Conservation (phyloP, 768 basidiomycete species). For the Macrolepiota dolichaula region DNA sequence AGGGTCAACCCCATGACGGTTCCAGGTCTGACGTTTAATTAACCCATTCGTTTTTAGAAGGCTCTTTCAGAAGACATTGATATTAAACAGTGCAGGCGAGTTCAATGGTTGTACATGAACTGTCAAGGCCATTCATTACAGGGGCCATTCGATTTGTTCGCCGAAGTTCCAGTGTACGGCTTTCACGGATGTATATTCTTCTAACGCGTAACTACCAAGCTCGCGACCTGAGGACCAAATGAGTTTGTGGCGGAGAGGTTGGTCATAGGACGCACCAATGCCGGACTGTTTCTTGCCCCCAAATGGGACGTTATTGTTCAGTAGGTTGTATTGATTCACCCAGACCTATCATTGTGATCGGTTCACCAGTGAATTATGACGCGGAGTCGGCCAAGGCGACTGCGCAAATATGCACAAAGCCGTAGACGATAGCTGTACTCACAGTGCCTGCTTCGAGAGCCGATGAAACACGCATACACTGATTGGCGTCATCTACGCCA, state of each 20-base stretch:
- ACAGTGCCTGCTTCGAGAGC: conserved; percentile 89
- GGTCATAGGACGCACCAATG: conserved; percentile 49
- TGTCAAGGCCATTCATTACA: conserved; percentile 33
- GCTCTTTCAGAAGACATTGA: neutral
- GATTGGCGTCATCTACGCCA: conserved; percentile 66
- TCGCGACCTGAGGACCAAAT: conserved; percentile 65
- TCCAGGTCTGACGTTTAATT: conserved; percentile 4
- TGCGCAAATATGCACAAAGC: conserved; percentile 6
- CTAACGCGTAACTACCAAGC: conserved; percentile 80
- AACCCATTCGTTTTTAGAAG: neutral
- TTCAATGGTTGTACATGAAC: neutral
- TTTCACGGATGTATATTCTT: conserved; percentile 81
- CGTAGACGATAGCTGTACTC: conserved; percentile 22
- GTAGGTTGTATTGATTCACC: conserved; percentile 86
- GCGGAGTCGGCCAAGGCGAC: neutral
- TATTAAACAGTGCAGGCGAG: neutral
- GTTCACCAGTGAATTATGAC: neutral
- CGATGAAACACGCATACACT: conserved; percentile 86
- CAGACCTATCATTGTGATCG: conserved; percentile 54
- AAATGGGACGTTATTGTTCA: conserved; percentile 90
- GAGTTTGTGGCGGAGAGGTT: neutral
- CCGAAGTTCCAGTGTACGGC: conserved; percentile 89
- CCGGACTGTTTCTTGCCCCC: conserved; percentile 95
- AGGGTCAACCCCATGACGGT: neutral
- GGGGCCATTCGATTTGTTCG: conserved; percentile 75